Evolutionary conservation across 1,284 basidiomycete species (phyloP).

Genomic region (Phellinidium pouzarii): DNA sequence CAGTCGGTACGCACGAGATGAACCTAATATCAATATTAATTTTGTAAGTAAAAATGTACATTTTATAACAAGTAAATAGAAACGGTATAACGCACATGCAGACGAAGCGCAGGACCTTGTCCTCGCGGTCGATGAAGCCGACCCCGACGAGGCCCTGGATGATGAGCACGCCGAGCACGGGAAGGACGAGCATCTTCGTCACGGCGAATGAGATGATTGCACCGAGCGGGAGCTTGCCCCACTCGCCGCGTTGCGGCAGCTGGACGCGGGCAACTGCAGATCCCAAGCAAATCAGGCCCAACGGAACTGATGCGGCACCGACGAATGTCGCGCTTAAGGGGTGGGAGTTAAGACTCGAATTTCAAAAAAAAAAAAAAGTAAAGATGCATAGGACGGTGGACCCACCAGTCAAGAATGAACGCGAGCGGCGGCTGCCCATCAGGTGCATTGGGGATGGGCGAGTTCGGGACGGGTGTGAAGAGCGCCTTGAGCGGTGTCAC

Average conservation of each 20-base stretch:
- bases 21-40: conserved; percentile 35
- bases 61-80: neutral
- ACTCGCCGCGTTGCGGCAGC: conserved; percentile 40
- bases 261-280: conserved; percentile 65
- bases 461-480: conserved; percentile 49
- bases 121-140: conserved; percentile 45
- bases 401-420: conserved; percentile 48
- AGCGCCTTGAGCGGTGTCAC: conserved; percentile 66
- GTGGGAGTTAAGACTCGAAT: too few relatives aligned
- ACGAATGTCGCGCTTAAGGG: conserved; percentile 54
- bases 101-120: conserved; percentile 62
- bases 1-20: conserved; percentile 58
- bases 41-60: neutral
- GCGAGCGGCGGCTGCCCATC: conserved; percentile 72
- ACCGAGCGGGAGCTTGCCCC: conserved; percentile 53
- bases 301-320: conserved; percentile 65
- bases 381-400: neutral
- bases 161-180: conserved; percentile 65
- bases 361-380: neutral
- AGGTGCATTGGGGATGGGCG: conserved; percentile 54
- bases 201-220: conserved; percentile 58
- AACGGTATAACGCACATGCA: conserved; percentile 47
- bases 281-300: conserved; percentile 69
- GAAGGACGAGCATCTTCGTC: conserved; percentile 60
- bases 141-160: conserved; percentile 44